Evolutionary conservation across 2,329 filamentous ascomycete genomes (phyloP).

Genomic region (Botryotinia narcissicola): DNA sequence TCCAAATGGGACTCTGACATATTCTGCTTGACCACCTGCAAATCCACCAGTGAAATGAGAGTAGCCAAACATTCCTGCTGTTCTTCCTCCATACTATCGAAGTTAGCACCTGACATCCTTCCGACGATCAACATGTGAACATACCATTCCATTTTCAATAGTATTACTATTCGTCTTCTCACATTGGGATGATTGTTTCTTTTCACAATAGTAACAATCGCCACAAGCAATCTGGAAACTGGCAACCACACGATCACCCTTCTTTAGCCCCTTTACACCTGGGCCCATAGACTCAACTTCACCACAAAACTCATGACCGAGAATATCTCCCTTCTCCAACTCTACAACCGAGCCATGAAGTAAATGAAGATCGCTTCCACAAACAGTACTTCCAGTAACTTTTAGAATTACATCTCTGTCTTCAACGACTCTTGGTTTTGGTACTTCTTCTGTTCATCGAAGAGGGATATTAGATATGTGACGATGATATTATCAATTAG

Average conservation of each 20-base stretch:
- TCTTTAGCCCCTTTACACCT: constrained; percentile 51
- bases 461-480: not conserved
- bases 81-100: constrained; percentile 64
- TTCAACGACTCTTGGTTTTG: constrained; percentile 71
- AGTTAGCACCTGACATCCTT: not conserved
- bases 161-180: constrained; percentile 76
- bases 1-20: constrained; percentile 75
- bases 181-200: constrained; percentile 77
- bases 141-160: constrained; percentile 62
- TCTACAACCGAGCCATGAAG: constrained; percentile 44
- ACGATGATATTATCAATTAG: not conserved
- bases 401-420: constrained; percentile 75
- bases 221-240: constrained; percentile 81
- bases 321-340: constrained; percentile 51
- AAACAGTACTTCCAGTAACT: constrained; percentile 52
- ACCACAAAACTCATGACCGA: constrained; percentile 55
- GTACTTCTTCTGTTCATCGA: constrained; percentile 52
- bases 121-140: not conserved
- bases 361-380: constrained; percentile 41
- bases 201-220: constrained; percentile 72
- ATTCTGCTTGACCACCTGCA: constrained; percentile 84
- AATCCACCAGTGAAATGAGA: constrained; percentile 83
- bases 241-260: constrained; percentile 72
- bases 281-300: constrained; percentile 50
- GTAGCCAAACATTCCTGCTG: constrained; percentile 72